Evolutionary conservation across 2,329 filamentous ascomycete species (phyloP), one percentile per base, ranked within the genome.

Genomic region (Ascochyta lentis): DNA sequence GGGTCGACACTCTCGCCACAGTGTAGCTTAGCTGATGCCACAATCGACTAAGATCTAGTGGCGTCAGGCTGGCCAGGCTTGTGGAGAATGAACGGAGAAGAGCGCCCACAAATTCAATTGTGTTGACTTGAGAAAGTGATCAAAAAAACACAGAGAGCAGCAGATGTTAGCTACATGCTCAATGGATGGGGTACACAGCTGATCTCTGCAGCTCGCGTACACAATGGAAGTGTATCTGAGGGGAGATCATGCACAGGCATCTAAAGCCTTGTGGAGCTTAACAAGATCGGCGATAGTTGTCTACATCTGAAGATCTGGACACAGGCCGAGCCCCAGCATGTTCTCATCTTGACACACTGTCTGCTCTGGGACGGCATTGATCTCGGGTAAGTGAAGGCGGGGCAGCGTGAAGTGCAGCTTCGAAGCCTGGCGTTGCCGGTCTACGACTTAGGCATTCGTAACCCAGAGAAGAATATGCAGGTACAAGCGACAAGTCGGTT

Each of bases 391-490:
- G 27, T 15, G 19, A 29, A 16, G 35, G 35, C 34, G 41, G 45
- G 51, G 46, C 45, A 39, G 34, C 15, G 24, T 44, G 8, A 34
- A 48, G 22, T 12, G 45, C 24, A 39, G 40, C 24, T 16, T 27
- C 35, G n/a, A 34, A 40, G 37, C 29, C 41, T 45, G 46, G 41
- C 35, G 37, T 41, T 12, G 26, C 23, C 16, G 27, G 46, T 35
- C 31, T 27, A 42, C 19, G n/a, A n/a, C 4, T 26, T 31, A 38
- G 42, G 24, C 27, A 41, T 10, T 6, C 16, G 16, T 13, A 15
- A 33, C 19, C 13, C 35, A 43, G 24, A 48, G 6, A 29, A 35
- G 31, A 26, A 7, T n/a, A 53, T 59, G 47, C 58, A 55, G 58
- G 47, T 54, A 55, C 54, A 39, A 33, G 43, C 43, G 31, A 40